Conservation (phyloP, 202 grass and related monocot genomes). For the Carex arenaria region DNA sequence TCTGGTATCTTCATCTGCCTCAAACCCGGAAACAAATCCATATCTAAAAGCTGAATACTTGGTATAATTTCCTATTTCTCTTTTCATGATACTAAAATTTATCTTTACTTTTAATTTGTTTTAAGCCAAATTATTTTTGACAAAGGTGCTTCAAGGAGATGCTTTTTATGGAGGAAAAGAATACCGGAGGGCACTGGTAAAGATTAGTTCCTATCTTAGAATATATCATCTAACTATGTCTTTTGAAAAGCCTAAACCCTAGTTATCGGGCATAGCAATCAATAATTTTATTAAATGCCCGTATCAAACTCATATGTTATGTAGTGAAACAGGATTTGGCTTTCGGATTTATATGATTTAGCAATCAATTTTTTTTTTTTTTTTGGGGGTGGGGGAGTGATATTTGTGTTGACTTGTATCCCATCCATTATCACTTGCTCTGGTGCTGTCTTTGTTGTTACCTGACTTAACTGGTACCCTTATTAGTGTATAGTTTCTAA, state of each 20-base stretch:
- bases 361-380: no score
- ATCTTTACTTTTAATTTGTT: neutral
- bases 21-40: conserved; percentile 46
- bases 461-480: neutral
- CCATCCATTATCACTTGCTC: neutral
- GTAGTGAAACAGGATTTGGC: neutral
- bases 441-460: neutral
- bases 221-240: neutral
- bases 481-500: neutral
- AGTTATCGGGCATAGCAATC: neutral
- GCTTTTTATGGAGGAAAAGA: conserved; percentile 85
- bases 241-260: neutral
- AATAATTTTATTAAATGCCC: neutral
- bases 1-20: conserved; percentile 50
- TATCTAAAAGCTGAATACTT: conserved; percentile 61
- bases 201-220: neutral
- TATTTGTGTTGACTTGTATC: no score
- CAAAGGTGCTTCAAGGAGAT: conserved; percentile 87
- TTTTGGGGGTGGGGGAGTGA: no score
- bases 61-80: conserved; percentile 31
- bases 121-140: conserved; percentile 2
- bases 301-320: neutral
- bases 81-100: neutral
- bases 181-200: conserved; percentile 86
- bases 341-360: neutral